phyloP scores from a whole-genome alignment of 495 filamentous ascomycete genomes.

The Hapsidospora chrysogenum region DNA sequence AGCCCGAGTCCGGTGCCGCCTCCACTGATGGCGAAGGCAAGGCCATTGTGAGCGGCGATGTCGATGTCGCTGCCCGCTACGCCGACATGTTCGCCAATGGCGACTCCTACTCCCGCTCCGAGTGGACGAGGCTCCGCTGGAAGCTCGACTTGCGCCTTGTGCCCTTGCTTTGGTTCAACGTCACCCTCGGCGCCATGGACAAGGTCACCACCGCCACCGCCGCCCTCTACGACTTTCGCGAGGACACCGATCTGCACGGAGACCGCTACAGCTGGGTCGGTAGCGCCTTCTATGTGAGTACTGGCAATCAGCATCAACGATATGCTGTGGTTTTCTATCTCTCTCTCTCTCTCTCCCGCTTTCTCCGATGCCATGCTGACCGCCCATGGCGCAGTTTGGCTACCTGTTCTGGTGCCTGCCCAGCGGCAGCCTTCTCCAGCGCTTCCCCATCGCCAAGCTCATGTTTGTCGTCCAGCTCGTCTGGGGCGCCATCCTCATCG shows the following conservation, averaged over 20 bases:
- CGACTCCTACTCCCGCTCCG: slow-evolving; percentile 11
- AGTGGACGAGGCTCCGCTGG: too few species aligned
- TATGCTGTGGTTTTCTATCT: too few species aligned
- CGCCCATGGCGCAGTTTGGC: too few species aligned
- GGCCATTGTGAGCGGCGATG: not conserved
- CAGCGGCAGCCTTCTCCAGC: slow-evolving; percentile 11
- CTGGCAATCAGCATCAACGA: too few species aligned
- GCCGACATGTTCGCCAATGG: slow-evolving; percentile 5
- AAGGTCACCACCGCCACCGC: slow-evolving; percentile 20
- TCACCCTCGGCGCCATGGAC: slow-evolving; percentile 19
- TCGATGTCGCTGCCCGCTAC: too few species aligned
- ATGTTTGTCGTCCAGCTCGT: slow-evolving; percentile 11
- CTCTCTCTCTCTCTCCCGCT: too few species aligned
- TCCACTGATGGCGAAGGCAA: too few species aligned
- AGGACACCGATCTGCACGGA: slow-evolving; percentile 16
- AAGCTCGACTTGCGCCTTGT: slow-evolving; percentile 16
- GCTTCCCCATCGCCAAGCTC: slow-evolving; percentile 15
- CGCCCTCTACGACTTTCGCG: slow-evolving; percentile 15
- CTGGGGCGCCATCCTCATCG: slow-evolving; percentile 2
- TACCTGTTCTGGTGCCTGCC: slow-evolving; percentile 15
- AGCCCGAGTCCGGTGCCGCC: too few species aligned
- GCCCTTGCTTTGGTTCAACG: slow-evolving; percentile 13
- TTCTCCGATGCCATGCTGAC: too few species aligned
- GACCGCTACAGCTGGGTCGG: slow-evolving; percentile 20
- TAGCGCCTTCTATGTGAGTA: slow-evolving; percentile 18